Conservation (phyloP, 371 early-diverging fungal species). For the Mortierella sp. region DNA sequence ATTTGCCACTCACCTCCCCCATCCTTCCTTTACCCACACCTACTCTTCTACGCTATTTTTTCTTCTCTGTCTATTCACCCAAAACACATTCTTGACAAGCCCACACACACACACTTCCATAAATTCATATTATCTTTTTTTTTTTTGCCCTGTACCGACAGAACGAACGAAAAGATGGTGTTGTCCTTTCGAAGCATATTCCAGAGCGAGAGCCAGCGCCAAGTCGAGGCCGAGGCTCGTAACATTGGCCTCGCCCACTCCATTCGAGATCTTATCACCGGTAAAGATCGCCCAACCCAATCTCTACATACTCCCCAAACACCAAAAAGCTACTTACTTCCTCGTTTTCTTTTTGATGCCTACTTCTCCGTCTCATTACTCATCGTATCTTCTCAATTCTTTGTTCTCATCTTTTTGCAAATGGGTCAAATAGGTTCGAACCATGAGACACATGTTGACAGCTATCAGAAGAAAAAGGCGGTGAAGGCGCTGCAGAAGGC, state of each 20-base stretch:
- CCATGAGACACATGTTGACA: constrained; percentile 49
- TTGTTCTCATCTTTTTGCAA: not conserved
- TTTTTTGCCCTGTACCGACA: not conserved
- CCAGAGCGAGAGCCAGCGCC: constrained; percentile 40
- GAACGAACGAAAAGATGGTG: constrained; percentile 13
- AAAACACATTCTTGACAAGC: not conserved
- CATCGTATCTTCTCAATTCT: not conserved
- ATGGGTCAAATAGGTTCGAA: constrained; percentile 24
- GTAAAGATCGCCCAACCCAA: constrained; percentile 14
- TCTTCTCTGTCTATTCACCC: not conserved
- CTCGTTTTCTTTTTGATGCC: not conserved
- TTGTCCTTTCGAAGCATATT: constrained; percentile 36
- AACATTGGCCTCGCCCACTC: constrained; percentile 54
- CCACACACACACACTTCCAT: not conserved
- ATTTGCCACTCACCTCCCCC: not conserved
- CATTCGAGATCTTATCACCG: constrained; percentile 56
- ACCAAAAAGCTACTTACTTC: too few species aligned
- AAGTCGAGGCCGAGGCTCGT: constrained; percentile 46
- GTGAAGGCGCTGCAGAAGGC: constrained; percentile 58
- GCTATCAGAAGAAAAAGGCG: constrained; percentile 47
- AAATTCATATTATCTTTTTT: not conserved
- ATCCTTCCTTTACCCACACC: not conserved
- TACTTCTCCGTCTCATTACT: not conserved
- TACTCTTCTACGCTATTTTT: not conserved
- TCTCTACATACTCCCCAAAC: not conserved